Evolutionary conservation across 108 stramenopile genomes (phyloP), one percentile per base, ranked within the genome.

Genomic region (Schizochytrium sp.): DNA sequence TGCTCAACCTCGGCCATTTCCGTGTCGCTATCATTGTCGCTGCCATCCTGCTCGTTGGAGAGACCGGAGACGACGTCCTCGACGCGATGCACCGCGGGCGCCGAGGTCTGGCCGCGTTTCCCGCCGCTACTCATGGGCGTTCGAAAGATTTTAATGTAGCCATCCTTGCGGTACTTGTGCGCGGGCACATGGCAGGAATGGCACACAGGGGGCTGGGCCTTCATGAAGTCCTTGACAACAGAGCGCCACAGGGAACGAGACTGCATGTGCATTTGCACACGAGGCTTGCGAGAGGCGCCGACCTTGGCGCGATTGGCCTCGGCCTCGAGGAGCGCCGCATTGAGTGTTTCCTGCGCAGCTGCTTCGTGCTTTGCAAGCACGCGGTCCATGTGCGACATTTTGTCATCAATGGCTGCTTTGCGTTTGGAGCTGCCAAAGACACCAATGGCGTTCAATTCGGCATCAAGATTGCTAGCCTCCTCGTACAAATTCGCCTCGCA

Each of bases 141-240:
- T 88, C 95, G 95, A 91, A 99, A 99, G 47, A 99, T 91, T 90
- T 99, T 99, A 91, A 97, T 96, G 93, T 90, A 93, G 55, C 96
- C 96, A 93, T 98, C 98, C 90, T 98, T 98, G 6, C 98, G 94
- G 58, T 99, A 92, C 89, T 91, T 95, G 28, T 97, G 96, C 5
- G 91, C 93, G 60, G 92, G 95, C 14, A 98, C 98, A 28, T 93
- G 91, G 87, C 99, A 99, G 90, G 97, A 95, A 28, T 93, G 92
- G 93, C 99, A 99, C 55, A 91, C 93, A 21, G 94, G 90, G 60
- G 92, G 83, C 25, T 71, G 72, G 59, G 91, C 90, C 23, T 92
- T 58, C 60, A 96, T 88, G 88, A 97, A 95, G n/a, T 95, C 94
- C 91, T 95, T 95, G 57, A 96, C 87, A 16, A 96, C 72, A 14